Base-by-base conservation (phyloP, 495 filamentous ascomycete species). In the Podospora australis region DNA sequence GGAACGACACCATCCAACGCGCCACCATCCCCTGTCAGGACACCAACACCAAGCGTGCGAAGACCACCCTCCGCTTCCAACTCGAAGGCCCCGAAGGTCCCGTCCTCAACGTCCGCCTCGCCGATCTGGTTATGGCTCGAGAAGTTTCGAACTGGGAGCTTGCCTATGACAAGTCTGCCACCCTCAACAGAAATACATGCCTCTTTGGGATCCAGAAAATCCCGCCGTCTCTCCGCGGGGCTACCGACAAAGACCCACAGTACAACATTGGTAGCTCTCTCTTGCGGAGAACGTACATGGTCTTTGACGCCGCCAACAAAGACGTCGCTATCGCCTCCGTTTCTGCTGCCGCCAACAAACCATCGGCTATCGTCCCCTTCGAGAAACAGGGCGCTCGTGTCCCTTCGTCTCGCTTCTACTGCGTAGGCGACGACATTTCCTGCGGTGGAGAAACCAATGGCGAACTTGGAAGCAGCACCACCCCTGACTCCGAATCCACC, bases 331-430 rank as follows among this genome's bases (percentile, higher is more conserved):
- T 43, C 23, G 40, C 40, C 10, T 44, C 50, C 16, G 19, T 47
- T 26, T 29, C 29, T 23, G 11, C 36, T 21, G 14, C 25, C 21
- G 1, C 29, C 3, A 21, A 17, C 26, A 14, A n/a, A 3, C 23
- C 16, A 13, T 2, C 50, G 2, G 21, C 11, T 22, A 40, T 52
- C 36, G 23, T 52, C 26, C 43, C 43, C 10, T 52, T 52, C 19
- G 44, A 46, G 6, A 34, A 25, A 9, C 25, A 20, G 9, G 50
- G 43, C 17, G 50, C 50, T 10, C 50, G 43, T 36, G 47, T 47
- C 24, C 50, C 50, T 29, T 17, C 19, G 11, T 52, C 50, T 25
- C 21, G 20, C 8, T 22, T 46, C 7, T 52, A 52, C 20, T 52
- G 50, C 36, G n/a, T n/a, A n/a, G 29, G 24, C 6, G 29, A 24